These are phyloP conservation scores for Phytophthora lateralis DNA, from an alignment of 352 stramenopile genomes.

Conservation along the genomic window DNA sequence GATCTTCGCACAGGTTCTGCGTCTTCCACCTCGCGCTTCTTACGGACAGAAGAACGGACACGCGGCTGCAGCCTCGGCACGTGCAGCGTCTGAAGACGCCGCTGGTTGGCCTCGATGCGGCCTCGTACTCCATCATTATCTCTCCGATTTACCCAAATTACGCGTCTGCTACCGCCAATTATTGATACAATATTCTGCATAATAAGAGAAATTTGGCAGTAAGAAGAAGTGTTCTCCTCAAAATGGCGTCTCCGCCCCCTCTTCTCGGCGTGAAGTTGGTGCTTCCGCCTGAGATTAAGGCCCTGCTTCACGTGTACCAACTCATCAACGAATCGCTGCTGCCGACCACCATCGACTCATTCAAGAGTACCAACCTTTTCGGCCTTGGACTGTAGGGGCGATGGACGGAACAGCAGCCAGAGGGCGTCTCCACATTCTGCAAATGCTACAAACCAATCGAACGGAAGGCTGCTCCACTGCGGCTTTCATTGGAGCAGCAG, in stretches of 20 bases:
- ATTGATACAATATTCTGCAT: too few relatives aligned
- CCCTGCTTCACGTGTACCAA: not conserved
- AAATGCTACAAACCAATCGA: too few relatives aligned
- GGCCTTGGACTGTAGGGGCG: not conserved
- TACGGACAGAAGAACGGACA: not conserved
- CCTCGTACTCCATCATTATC: too few relatives aligned
- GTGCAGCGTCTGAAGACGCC: slow-evolving; percentile 43
- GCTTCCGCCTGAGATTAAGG: not conserved
- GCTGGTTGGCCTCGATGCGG: slow-evolving; percentile 60
- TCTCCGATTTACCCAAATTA: too few relatives aligned
- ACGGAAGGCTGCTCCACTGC: too few relatives aligned
- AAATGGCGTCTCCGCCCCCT: not conserved
- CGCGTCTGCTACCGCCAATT: too few relatives aligned
- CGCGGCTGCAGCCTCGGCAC: slow-evolving; percentile 26
- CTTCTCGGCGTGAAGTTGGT: not conserved
- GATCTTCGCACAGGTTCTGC: slow-evolving; percentile 32
- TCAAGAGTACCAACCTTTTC: not conserved
- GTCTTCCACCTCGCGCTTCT: slow-evolving; percentile 7
- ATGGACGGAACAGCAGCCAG: too few relatives aligned
- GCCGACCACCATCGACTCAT: not conserved
- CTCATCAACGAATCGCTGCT: not conserved
- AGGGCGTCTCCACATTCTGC: too few relatives aligned
- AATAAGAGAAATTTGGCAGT: too few relatives aligned
- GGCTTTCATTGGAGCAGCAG: too few relatives aligned
- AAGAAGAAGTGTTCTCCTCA: too few relatives aligned